Conservation (phyloP, 306 rosid genomes). For the Acacia acuminata region DNA sequence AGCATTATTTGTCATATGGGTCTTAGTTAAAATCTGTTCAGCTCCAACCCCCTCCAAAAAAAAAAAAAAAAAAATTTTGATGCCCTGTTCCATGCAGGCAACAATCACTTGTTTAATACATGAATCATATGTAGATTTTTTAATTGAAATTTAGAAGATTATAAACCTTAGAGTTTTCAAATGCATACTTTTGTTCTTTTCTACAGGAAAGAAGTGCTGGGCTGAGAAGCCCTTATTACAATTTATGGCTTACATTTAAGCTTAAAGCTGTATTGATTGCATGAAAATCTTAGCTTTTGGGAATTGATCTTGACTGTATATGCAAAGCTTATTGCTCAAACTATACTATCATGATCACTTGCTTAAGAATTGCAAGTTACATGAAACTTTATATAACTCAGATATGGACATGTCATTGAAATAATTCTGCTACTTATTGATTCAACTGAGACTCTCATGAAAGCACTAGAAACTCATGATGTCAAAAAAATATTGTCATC, state of each 20-base stretch:
- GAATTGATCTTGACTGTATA: background rate
- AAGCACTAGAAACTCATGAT: too few relatives aligned
- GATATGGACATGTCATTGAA: background rate
- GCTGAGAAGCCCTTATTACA: background rate
- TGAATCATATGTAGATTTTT: background rate
- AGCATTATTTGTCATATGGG: slow-evolving; percentile 9
- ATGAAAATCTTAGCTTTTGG: background rate
- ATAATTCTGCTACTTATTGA: too few relatives aligned
- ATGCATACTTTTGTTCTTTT: background rate
- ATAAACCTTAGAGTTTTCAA: background rate
- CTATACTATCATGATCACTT: background rate
- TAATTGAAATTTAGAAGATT: background rate
- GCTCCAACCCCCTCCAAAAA: background rate
- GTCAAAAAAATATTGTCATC: too few relatives aligned
- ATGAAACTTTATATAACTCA: background rate
- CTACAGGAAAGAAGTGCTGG: background rate
- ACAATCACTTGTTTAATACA: background rate
- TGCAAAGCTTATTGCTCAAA: background rate
- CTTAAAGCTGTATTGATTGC: background rate
- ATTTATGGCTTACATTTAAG: background rate
- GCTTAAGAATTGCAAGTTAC: background rate
- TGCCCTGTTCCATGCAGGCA: background rate
- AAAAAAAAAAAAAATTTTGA: too few relatives aligned
- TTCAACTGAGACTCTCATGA: too few relatives aligned
- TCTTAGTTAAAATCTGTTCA: background rate